Evolutionary conservation across 208 protist genomes (phyloP), one percentile per base, ranked within the genome.

Genomic region (Leishmania tarentolae): DNA sequence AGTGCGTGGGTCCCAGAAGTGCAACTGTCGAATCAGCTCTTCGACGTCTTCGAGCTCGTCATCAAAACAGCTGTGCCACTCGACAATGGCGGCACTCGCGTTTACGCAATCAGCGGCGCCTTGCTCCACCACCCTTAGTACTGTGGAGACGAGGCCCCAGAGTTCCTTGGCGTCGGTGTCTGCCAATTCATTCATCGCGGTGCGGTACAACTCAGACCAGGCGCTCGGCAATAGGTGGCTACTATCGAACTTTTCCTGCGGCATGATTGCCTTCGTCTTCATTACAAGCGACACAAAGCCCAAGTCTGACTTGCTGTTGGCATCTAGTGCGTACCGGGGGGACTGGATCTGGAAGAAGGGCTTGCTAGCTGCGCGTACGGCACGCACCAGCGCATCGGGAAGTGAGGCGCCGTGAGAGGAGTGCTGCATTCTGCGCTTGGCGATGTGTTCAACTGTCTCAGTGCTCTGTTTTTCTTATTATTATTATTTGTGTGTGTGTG

Each of bases 61-160:
- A 57, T 86, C 87, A 59, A 86, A 87, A 19, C 47, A 68, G 50
- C 87, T 69, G 47, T 92, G 91, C 94, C 94, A 97, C 47, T 83
- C 76, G 19, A 90, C 77, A 19, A 96, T 82, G 21, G 86, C 85
- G 6, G 53, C 79, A 53, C 89, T 92, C 11, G 90, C 90, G 75
- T 88, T 90, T 13, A 89, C 81, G 50, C 68, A 66, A 37, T 89
- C 83, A 3, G 82, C 77, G 1, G 76, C 85, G 47, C 83, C 73
- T 17, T 76, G 76, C 77, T 95, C 92, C 31, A 93, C 83, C 31
- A 92, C 72, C 70, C 75, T 76, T 44, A 88, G 50, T 68, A 90
- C 78, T 0, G 75, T 61, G n/a, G 83, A 83, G 24, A 81, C 83
- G 40, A 88, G 50, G 9, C 78, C 72, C 87, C 87, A 88, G 71